Base-by-base conservation (phyloP, 768 basidiomycete species). In the Russula olivacea region DNA sequence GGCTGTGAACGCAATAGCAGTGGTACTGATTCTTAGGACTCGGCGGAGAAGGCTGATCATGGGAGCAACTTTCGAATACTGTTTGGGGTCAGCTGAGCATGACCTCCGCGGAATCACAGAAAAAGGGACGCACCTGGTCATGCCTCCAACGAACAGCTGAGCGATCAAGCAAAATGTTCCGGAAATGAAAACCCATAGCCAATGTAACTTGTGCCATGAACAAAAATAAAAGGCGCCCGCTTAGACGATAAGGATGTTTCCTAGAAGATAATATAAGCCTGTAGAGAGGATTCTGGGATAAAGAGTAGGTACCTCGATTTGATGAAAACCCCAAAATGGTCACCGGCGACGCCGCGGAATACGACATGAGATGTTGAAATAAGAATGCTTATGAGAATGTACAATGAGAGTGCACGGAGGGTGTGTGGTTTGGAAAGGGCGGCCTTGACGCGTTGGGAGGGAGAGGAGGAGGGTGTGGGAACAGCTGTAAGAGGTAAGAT, bases 221-320 rank as follows among this genome's bases (percentile, higher is more conserved):
- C 19, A 89, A 71, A 69, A 87, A 88, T 9, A 90, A 65, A 6
- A 88, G 74, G 19, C 82, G 81, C 1, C 87, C 87, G 58, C 89
- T 89, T 23, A 90, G 76, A 68, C 89, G 85, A 66, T 83, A 82
- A 0, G 87, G 88, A 63, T 91, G 87, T 73, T 87, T 89, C 69
- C 88, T 89, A 64, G 14, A 14, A 21, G 36, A 28, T 11, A 53
- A 15, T 2, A 47, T 64, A 25, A 68, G 53, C 14, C 23, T 34
- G 8, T 23, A 25, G 30, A n/a, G 30, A 51, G 43, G 11, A 17
- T 32, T 2, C 10, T 7, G 21, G 43, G n/a, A 47, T 50, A 28
- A 32, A 28, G 4, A 9, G 19, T 11, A 72, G 78, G 41, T 61
- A 87, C 89, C 76, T 85, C 36, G 87, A 89, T 64, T 83, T 85